phyloP scores from a whole-genome alignment of 768 basidiomycete species.

The Boletellus ananiceps region DNA sequence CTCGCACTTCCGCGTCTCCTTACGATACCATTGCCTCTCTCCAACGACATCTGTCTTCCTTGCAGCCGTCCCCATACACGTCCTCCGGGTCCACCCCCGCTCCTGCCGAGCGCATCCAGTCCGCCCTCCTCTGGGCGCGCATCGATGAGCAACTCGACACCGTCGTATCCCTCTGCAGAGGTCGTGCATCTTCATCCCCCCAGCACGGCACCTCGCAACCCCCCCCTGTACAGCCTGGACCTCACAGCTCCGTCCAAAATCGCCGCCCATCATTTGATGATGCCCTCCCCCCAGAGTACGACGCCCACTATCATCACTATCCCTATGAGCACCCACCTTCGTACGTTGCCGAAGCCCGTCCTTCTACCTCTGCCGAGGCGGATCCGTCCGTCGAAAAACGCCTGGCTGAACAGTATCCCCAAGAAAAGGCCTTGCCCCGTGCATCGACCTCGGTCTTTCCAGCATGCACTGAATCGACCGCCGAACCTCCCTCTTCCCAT shows the following conservation, averaged over 20 bases:
- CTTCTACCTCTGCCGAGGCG: slow-evolving; percentile 4
- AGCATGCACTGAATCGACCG: not conserved
- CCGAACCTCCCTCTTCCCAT: slow-evolving; percentile 29
- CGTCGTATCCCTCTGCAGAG: slow-evolving; percentile 62
- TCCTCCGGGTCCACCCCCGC: slow-evolving; percentile 32
- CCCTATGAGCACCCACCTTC: slow-evolving; percentile 25
- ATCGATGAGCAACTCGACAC: slow-evolving; percentile 72
- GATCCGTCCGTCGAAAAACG: slow-evolving; percentile 7
- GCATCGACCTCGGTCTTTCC: slow-evolving; percentile 1
- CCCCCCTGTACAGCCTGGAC: no score
- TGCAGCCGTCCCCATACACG: slow-evolving; percentile 40
- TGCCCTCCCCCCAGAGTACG: slow-evolving; percentile 55
- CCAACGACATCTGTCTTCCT: slow-evolving; percentile 60
- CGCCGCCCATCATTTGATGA: slow-evolving; percentile 13
- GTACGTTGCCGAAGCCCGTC: slow-evolving; percentile 14
- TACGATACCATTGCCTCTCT: slow-evolving; percentile 55
- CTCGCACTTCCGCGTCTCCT: slow-evolving; percentile 4
- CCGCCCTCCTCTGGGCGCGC: slow-evolving; percentile 65
- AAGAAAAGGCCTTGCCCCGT: slow-evolving; percentile 16
- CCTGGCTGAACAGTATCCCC: slow-evolving; percentile 13
- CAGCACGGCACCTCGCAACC: slow-evolving; percentile 20
- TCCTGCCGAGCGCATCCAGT: slow-evolving; percentile 41
- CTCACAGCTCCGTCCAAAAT: not conserved
- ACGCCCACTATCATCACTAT: slow-evolving; percentile 22
- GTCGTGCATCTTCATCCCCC: slow-evolving; percentile 36